Evolutionary conservation across 176 grass and related monocot species (phyloP).

Genomic region (Tillandsia leiboldiana): DNA sequence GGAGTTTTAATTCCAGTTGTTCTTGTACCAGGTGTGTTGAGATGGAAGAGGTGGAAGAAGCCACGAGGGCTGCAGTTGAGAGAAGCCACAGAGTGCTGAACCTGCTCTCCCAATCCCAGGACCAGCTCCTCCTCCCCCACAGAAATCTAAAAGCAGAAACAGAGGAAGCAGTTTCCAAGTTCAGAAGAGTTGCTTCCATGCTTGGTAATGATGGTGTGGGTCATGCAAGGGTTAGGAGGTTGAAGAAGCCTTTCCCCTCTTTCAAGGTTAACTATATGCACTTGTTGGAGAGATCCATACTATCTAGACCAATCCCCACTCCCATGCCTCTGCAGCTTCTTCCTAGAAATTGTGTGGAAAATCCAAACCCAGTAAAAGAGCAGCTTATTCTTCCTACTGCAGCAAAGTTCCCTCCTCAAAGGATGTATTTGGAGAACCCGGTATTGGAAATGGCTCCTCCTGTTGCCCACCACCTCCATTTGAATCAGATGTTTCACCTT

Average conservation of each 20-base stretch:
- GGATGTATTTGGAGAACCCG: constrained; percentile 44
- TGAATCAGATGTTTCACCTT: constrained; percentile 79
- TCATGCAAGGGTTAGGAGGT: constrained; percentile 63
- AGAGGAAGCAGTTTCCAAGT: constrained; percentile 51
- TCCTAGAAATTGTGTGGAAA: constrained; percentile 38
- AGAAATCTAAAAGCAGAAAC: constrained; percentile 54
- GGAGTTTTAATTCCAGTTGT: not conserved
- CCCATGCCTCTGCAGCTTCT: constrained; percentile 50
- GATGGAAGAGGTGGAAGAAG: constrained; percentile 69
- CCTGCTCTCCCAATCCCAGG: constrained; percentile 51
- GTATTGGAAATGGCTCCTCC: constrained; percentile 24
- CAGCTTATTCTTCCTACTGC: constrained; percentile 7
- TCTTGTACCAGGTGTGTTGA: constrained; percentile 18
- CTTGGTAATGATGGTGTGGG: constrained; percentile 43
- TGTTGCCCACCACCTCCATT: constrained; percentile 53
- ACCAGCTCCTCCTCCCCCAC: constrained; percentile 34
- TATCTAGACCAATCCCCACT: constrained; percentile 12
- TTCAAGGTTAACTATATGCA: constrained; percentile 41
- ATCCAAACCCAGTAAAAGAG: constrained; percentile 33
- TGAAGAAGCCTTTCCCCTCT: constrained; percentile 51
- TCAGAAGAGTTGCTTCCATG: constrained; percentile 42
- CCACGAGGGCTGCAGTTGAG: constrained; percentile 53
- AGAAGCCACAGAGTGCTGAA: constrained; percentile 66
- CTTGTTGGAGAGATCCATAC: constrained; percentile 44
- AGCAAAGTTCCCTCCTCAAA: constrained; percentile 45